Evolutionary conservation across 2,329 filamentous ascomycete genomes (phyloP), one percentile per base, ranked within the genome.

Genomic region (Rhynchosporium secalis): DNA sequence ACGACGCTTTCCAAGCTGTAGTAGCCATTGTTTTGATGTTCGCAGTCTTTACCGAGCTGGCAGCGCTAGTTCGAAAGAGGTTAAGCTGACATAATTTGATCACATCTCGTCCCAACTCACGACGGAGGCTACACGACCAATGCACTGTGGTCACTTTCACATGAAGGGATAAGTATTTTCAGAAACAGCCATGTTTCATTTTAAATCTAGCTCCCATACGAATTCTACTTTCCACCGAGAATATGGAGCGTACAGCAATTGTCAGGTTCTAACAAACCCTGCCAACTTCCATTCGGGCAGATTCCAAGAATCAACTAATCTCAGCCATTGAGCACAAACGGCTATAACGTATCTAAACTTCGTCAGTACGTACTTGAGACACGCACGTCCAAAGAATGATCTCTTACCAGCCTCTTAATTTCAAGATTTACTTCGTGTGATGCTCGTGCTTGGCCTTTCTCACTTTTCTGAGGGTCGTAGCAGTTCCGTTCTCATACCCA

Each of bases 401-500:
- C 29, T 29, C 46, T 28, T 15, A 26, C 15, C n/a, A 12, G 4
- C 4, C 36, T 56, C 41, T 43, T 43, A 20, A 20, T 20, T 20
- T n/a, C 12, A 4, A 41, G 13, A 38, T n/a, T 12, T 46, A 45
- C 40, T 43, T 6, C 2, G 7, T 26, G 20, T 29, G 29, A 26
- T 7, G 5, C 29, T 3, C 38, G 43, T 47, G 15, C n/a, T 15
- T n/a, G 36, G n/a, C 20, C 31, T 49, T 48, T n/a, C 54, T 31
- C 13, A 56, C 20, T 51, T 60, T 55, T 28, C 33, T 60, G n/a
- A 55, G 31, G 2, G 51, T 49, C n/a, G 58, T 60, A 12, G 49
- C 31, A 12, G 31, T 33, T 33, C 7, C 9, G n/a, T 3, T 52
- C n/a, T 13, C 49, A 52, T 52, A 28, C 15, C 33, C 49, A 28